Base-by-base conservation (phyloP, 345 rosid species). In the Cochlearia excelsa region DNA sequence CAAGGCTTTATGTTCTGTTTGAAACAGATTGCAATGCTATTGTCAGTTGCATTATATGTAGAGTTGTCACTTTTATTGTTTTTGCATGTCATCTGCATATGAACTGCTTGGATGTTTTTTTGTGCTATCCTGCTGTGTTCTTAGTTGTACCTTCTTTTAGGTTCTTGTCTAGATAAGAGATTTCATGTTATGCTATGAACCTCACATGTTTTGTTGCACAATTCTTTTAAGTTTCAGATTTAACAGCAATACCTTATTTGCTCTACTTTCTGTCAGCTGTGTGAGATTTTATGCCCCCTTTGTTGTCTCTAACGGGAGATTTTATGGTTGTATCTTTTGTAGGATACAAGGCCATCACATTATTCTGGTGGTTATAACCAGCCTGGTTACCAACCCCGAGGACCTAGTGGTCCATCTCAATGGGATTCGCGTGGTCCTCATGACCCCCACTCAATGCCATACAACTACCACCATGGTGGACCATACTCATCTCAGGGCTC, bases 391-490 rank as follows among this genome's bases (percentile, higher is more conserved):
- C 84, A 81, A 57, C 78, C 90, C 4, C 87, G 86, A 9, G 92
- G 96, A 54, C 79, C 80, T 2, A 29, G 71, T 16, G 95, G 90
- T 49, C 80, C 84, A 30, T 73, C 85, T 57, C 87, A 84, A 46
- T 92, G 95, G 92, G 87, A 80, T 63, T 79, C 82, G 4, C 82
- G 92, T 4, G 81, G 88, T 54, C 69, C 84, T 61, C 83, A 83
- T 74, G 73, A 77, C 9, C 55, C 82, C 27, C 95, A 79, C 50
- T 59, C 79, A 5, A 71, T 76, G 74, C 73, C 77, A 4, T 84
- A 86, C 68, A 87, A 84, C 77, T 81, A 84, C 78, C 87, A 78
- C 30, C 90, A 81, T 33, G 84, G 93, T 57, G 96, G 95, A 71
- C 82, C 82, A 4, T 84, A 88, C 73, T 77, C 75, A 9, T 78